Evolutionary conservation across 371 early-diverging fungal species (phyloP).

Genomic region (Zychaea mexicana): DNA sequence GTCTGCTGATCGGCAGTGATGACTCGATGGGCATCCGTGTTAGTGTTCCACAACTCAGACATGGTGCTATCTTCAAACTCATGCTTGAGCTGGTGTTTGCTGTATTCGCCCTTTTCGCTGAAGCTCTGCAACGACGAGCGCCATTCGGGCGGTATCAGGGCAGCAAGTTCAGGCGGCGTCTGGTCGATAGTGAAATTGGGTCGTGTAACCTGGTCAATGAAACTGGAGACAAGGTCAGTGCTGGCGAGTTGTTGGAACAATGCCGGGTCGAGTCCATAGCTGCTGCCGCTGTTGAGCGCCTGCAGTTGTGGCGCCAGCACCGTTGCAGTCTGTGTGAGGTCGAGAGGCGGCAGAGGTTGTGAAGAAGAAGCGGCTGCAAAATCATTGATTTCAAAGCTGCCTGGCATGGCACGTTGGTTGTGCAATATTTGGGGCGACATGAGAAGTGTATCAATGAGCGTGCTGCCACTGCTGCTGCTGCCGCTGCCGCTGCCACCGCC

Average conservation of each 20-base stretch:
- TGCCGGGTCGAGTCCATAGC: conserved; percentile 27
- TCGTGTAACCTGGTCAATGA: conserved; percentile 23
- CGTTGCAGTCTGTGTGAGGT: conserved; percentile 13
- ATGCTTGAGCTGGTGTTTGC: not conserved
- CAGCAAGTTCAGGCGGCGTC: conserved; percentile 17
- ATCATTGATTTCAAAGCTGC: conserved; percentile 15
- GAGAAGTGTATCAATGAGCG: not conserved
- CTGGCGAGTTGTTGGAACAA: conserved; percentile 31
- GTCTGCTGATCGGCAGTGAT: not conserved
- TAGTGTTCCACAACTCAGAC: not conserved
- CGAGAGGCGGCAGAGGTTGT: conserved; percentile 11
- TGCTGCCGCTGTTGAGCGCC: conserved; percentile 17
- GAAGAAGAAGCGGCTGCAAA: not conserved
- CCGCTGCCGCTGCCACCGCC: not conserved
- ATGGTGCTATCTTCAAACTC: not conserved
- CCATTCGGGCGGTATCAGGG: conserved; percentile 22
- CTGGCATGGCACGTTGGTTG: conserved; percentile 14
- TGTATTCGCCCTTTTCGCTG: not conserved
- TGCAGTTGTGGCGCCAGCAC: conserved; percentile 38
- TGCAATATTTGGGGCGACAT: not conserved
- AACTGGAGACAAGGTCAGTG: conserved; percentile 24
- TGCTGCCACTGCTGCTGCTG: not conserved
- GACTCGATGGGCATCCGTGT: not conserved
- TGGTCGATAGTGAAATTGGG: conserved; percentile 18
- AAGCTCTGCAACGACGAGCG: conserved; percentile 14